Conservation (phyloP, 2,329 filamentous ascomycete species). For the Alternaria atra region DNA sequence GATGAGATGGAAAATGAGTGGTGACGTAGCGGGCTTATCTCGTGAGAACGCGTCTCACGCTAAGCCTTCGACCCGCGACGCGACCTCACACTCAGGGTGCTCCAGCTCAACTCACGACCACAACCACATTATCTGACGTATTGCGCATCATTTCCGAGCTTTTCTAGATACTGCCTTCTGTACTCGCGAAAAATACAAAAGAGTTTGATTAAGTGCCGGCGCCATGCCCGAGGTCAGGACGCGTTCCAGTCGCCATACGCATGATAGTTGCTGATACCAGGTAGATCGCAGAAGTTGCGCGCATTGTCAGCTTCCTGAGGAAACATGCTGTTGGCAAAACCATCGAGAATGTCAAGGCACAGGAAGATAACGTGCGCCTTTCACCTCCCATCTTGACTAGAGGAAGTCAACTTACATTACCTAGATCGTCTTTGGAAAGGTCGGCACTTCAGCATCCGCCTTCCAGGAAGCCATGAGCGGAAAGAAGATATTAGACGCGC, state of each 20-base stretch:
- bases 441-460: conserved; percentile 77
- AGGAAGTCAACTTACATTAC: neutral
- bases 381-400: neutral
- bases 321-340: conserved; percentile 85
- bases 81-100: neutral
- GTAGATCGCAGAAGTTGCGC: conserved; percentile 71
- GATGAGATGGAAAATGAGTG: conserved; percentile 24
- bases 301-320: conserved; percentile 84
- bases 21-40: conserved; percentile 36
- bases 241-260: neutral
- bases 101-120: conserved; percentile 4
- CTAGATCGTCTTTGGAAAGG: conserved; percentile 86
- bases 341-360: conserved; percentile 73
- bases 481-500: conserved; percentile 75
- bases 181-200: neutral
- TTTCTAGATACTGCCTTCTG: neutral
- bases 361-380: conserved; percentile 69
- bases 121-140: conserved; percentile 1
- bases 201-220: neutral
- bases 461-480: conserved; percentile 79
- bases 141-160: neutral
- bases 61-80: conserved; percentile 12
- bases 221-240: conserved; percentile 50
- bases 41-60: conserved; percentile 42
- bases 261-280: conserved; percentile 16